Percentiles rank a stretch among this genome's conserved stretches.
Evolutionary conservation across 2,329 filamentous ascomycete genomes (phyloP).

Genomic region (Aureobasidium melanogenum): DNA sequence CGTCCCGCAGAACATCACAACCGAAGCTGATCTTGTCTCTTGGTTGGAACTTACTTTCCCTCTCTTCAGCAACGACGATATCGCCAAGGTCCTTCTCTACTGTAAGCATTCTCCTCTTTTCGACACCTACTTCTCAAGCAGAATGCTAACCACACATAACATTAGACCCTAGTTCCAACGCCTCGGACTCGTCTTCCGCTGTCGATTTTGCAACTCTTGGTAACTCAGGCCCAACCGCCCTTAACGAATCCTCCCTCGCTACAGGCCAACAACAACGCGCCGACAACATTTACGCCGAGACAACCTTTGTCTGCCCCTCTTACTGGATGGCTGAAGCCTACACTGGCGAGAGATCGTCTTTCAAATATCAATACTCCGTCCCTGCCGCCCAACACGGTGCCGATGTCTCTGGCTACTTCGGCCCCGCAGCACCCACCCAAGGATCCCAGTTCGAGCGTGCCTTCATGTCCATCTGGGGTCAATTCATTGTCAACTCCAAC

Average conservation of each 20-base stretch:
- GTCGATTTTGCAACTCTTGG: slow-evolving; percentile 23
- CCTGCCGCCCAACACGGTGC: slow-evolving; percentile 31
- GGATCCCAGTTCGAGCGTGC: not conserved
- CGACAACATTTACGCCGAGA: slow-evolving; percentile 43
- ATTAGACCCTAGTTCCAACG: slow-evolving; percentile 18
- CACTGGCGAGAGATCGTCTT: slow-evolving; percentile 21
- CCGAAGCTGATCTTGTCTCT: slow-evolving; percentile 27
- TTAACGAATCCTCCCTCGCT: slow-evolving; percentile 41
- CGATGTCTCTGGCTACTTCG: slow-evolving; percentile 23
- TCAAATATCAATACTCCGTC: slow-evolving; percentile 41
- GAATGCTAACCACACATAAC: not conserved
- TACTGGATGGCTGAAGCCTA: slow-evolving; percentile 47
- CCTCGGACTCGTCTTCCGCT: slow-evolving; percentile 16
- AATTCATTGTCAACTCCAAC: slow-evolving; percentile 34
- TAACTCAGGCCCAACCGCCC: slow-evolving; percentile 32
- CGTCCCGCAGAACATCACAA: slow-evolving; percentile 35
- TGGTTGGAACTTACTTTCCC: slow-evolving; percentile 34
- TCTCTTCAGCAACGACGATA: slow-evolving; percentile 28
- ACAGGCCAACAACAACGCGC: slow-evolving; percentile 46
- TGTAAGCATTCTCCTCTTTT: slow-evolving; percentile 17
- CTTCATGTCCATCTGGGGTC: slow-evolving; percentile 31
- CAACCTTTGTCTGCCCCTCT: slow-evolving; percentile 46
- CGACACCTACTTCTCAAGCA: not conserved
- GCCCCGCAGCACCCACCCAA: slow-evolving; percentile 5
- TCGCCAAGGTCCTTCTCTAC: slow-evolving; percentile 27